Evolutionary conservation across 2,329 filamentous ascomycete genomes (phyloP).

Genomic region (Pestalotiopsis fici): DNA sequence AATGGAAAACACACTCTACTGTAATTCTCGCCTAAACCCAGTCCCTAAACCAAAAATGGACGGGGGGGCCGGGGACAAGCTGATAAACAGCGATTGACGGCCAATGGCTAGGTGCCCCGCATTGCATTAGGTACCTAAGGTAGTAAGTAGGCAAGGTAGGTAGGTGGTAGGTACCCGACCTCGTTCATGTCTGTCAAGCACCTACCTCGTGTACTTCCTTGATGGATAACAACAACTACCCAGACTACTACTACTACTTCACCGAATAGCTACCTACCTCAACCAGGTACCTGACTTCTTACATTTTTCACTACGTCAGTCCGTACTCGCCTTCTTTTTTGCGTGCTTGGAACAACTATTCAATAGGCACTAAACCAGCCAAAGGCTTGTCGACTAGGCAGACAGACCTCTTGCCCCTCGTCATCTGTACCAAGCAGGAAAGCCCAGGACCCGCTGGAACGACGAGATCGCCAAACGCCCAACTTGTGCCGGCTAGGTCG

Average conservation of each 20-base stretch:
- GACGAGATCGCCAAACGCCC: neutral
- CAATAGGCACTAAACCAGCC: neutral
- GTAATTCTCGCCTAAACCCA: too few species aligned
- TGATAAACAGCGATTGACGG: neutral
- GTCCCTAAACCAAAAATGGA: neutral
- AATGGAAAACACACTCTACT: too few species aligned
- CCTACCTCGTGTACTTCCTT: neutral
- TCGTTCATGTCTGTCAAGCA: neutral
- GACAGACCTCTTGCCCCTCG: neutral
- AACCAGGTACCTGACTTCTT: too few species aligned
- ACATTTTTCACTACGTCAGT: too few species aligned
- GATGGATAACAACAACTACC: too few species aligned
- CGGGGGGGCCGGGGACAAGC: neutral
- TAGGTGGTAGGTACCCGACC: neutral
- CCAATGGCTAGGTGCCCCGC: neutral
- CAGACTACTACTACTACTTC: neutral
- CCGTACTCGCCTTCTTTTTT: too few species aligned
- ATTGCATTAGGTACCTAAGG: neutral
- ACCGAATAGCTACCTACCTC: too few species aligned
- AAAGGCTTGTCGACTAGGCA: neutral
- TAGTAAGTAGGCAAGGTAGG: too few species aligned
- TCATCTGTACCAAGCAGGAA: neutral
- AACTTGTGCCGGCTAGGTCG: neutral
- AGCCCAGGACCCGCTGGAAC: neutral
- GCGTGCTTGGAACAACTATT: too few species aligned